phyloP scores from a whole-genome alignment of 2,329 filamentous ascomycete species.

The Aspergillus neoniger region DNA sequence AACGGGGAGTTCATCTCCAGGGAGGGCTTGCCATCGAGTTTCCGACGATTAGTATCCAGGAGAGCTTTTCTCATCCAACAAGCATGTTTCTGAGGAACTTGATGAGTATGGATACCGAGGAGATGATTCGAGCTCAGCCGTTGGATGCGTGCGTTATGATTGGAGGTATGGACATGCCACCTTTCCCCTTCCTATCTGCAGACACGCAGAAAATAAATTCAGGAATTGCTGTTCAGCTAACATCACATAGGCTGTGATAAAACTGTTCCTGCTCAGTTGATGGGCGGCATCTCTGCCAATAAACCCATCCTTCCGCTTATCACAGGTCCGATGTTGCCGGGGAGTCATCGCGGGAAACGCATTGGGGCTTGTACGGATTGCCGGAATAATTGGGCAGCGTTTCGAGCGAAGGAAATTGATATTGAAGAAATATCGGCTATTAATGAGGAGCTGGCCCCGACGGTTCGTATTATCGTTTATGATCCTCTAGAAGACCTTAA shows the following conservation, averaged over 20 bases:
- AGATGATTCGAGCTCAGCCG: conserved; percentile 73
- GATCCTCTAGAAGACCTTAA: too few species aligned
- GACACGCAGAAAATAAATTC: too few species aligned
- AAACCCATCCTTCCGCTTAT: conserved; percentile 70
- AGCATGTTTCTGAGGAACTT: conserved; percentile 75
- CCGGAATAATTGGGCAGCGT: conserved; percentile 71
- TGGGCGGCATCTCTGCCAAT: conserved; percentile 74
- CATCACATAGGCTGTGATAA: conserved; percentile 68
- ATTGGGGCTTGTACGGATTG: conserved; percentile 76
- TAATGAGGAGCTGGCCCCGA: conserved; percentile 73
- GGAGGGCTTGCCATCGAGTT: conserved; percentile 72
- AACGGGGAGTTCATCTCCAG: conserved; percentile 66
- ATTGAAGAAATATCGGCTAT: conserved; percentile 71
- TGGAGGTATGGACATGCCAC: conserved; percentile 54
- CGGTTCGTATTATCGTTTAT: conserved; percentile 48
- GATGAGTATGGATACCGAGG: conserved; percentile 79
- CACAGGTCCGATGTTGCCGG: conserved; percentile 75
- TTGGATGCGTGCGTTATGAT: conserved; percentile 69
- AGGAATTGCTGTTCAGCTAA: neutral
- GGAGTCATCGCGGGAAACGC: conserved; percentile 63
- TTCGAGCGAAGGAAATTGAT: conserved; percentile 65
- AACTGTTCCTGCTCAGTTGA: conserved; percentile 71
- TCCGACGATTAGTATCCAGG: conserved; percentile 71
- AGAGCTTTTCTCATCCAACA: conserved; percentile 69
- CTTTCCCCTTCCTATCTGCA: too few species aligned